Conservation (phyloP, 2,329 filamentous ascomycete species). For the Xylaria sp. region DNA sequence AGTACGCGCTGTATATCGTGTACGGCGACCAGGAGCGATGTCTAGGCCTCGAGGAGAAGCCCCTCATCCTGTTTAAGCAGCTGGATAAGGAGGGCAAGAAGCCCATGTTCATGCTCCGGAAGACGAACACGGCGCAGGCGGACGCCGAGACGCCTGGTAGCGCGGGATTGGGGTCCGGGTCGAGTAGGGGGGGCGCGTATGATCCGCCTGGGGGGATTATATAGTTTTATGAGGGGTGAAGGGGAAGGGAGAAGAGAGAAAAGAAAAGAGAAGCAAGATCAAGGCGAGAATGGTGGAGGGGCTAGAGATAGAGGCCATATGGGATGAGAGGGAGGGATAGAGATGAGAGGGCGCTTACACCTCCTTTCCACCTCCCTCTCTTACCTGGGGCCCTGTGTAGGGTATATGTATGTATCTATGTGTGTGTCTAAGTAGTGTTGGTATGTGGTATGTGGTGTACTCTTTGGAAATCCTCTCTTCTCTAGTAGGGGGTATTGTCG, state of each 20-base stretch:
- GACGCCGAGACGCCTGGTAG: conserved; percentile 60
- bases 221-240: conserved; percentile 37
- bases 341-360: background rate
- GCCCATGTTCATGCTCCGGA: conserved; percentile 97
- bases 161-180: conserved; percentile 55
- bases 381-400: too few relatives aligned
- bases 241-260: background rate
- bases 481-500: too few relatives aligned
- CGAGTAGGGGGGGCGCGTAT: conserved; percentile 54
- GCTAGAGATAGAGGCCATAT: too few relatives aligned
- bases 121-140: conserved; percentile 61
- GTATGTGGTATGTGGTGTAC: too few relatives aligned
- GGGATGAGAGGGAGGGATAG: background rate
- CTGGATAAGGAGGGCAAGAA: conserved; percentile 96
- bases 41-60: conserved; percentile 88
- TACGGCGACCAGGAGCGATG: conserved; percentile 98
- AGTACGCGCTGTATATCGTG: conserved; percentile 97
- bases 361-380: background rate
- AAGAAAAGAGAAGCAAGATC: background rate
- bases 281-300: background rate
- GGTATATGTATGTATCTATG: too few relatives aligned
- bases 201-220: conserved; percentile 67
- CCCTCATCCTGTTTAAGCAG: conserved; percentile 95
- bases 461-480: too few relatives aligned
- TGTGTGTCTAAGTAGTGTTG: too few relatives aligned